Base-by-base conservation (phyloP, 176 grass and related monocot species). In the Elymus sibiricus region DNA sequence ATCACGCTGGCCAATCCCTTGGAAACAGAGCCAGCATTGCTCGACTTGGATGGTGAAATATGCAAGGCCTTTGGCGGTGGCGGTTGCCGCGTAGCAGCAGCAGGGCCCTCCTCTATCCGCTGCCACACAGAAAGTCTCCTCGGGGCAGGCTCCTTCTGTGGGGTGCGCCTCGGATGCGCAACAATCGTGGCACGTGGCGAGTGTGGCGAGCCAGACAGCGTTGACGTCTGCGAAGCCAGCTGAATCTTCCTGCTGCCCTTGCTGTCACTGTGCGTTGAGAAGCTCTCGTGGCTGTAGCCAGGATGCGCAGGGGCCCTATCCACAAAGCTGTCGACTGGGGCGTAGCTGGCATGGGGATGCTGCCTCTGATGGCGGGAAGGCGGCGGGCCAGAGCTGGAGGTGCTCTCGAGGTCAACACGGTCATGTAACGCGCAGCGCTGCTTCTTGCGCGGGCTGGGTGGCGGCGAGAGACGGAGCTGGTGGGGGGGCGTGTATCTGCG, bases 91-190 rank as follows among this genome's bases (percentile, higher is more conserved):
- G 15, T 29, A 2, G 72, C 40, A 84, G 95, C 77, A 94, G 86
- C 42, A 22, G 92, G 86, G 37, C 89, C 91, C 78, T 95, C 92
- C 74, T 95, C 94, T 26, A 98, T 94, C 46, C 97, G 86, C 62
- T 90, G 90, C 97, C 97, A 98, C 19, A 96, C 97, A 86, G 94
- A 96, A 22, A 95, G 51, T 59, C 92, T 98, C 2, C 79, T 78
- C 32, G 91, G 82, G 32, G 90, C 82, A 1, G 70, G 10, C 2
- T 53, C 74, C 87, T 89, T 94, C 85, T 90, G 88, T 5, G 82
- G 43, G 49, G 32, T 47, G 9, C 70, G 74, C 71, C 90, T 91
- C 2, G 70, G 61, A 49, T 82, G 82, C 64, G 64, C 79, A 14
- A 28, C 44, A 71, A 64, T 22, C 1, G 64, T 79, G 31, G 27